Conservation (phyloP, 768 basidiomycete genomes). For the Hericium coralloides region DNA sequence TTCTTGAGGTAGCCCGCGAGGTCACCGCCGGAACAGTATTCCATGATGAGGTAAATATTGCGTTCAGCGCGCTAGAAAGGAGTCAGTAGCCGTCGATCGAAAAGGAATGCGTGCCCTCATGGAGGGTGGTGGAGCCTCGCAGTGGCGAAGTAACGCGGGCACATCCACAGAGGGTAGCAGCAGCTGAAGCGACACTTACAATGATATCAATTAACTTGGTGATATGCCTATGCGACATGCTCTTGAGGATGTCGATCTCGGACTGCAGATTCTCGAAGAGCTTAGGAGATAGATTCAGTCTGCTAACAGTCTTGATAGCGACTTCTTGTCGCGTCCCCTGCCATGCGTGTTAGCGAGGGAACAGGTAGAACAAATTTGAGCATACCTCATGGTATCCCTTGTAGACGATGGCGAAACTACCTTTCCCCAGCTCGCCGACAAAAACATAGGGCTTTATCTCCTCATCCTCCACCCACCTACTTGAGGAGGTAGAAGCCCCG, state of each 20-base stretch:
- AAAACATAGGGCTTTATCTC: conserved; percentile 74
- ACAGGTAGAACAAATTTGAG: neutral
- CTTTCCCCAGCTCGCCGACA: conserved; percentile 71
- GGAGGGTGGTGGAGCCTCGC: too few species aligned
- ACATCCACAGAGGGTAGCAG: neutral
- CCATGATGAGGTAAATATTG: conserved; percentile 93
- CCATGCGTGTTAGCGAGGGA: neutral
- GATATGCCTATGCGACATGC: conserved; percentile 86
- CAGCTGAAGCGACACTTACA: conserved; percentile 33
- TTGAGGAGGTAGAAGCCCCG: neutral
- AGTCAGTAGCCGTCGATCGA: neutral
- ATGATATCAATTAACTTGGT: conserved; percentile 91
- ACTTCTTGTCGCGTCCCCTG: conserved; percentile 74
- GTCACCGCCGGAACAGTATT: conserved; percentile 94
- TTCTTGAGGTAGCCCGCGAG: conserved; percentile 96
- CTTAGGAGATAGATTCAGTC: conserved; percentile 81
- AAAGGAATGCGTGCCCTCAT: neutral
- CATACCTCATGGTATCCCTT: conserved; percentile 86
- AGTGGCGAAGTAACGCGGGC: too few species aligned
- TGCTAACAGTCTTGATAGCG: conserved; percentile 92
- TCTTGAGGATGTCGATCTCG: conserved; percentile 95
- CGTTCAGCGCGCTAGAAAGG: conserved; percentile 53
- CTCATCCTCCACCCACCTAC: conserved; percentile 42
- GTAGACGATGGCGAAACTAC: conserved; percentile 94
- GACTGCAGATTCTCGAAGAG: conserved; percentile 96